Evolutionary conservation across 805 yeast species (phyloP).

Genomic region (Yarrowia sp.): DNA sequence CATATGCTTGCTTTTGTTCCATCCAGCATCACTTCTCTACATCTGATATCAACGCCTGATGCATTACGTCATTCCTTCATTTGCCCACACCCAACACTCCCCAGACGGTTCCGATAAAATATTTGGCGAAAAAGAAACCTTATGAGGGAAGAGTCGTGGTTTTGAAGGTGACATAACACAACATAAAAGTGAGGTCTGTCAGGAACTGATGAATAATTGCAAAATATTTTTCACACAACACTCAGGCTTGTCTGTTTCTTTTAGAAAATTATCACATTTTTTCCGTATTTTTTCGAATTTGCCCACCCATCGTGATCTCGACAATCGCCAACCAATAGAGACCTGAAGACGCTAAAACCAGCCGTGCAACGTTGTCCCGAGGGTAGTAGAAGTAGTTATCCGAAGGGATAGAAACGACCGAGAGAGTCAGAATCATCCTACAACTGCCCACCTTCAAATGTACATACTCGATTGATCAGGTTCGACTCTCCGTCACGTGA

Average conservation of each 20-base stretch:
- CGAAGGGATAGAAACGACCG: not conserved
- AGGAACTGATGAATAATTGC: too few species aligned
- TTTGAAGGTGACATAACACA: not conserved
- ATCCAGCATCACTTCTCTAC: too few species aligned
- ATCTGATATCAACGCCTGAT: too few species aligned
- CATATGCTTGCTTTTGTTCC: too few species aligned
- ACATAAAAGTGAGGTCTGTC: too few species aligned
- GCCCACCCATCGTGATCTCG: not conserved
- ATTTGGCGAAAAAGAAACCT: not conserved
- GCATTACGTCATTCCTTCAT: too few species aligned
- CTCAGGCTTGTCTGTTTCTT: too few species aligned
- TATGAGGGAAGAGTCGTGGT: not conserved
- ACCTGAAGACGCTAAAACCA: conserved; percentile 4
- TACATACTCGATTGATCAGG: too few species aligned
- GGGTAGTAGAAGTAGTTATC: not conserved
- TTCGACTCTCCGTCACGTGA: too few species aligned
- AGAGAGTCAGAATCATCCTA: not conserved
- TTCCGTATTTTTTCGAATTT: not conserved
- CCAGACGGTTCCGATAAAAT: not conserved
- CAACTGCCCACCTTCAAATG: too few species aligned
- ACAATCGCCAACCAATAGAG: conserved; percentile 5
- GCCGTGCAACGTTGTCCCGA: conserved; percentile 19
- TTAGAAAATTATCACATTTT: too few species aligned
- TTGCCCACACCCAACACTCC: not conserved
- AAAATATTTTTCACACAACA: not conserved